Base-by-base conservation (phyloP, 2,329 filamentous ascomycete genomes). In the Ambrosiella beaveri region DNA sequence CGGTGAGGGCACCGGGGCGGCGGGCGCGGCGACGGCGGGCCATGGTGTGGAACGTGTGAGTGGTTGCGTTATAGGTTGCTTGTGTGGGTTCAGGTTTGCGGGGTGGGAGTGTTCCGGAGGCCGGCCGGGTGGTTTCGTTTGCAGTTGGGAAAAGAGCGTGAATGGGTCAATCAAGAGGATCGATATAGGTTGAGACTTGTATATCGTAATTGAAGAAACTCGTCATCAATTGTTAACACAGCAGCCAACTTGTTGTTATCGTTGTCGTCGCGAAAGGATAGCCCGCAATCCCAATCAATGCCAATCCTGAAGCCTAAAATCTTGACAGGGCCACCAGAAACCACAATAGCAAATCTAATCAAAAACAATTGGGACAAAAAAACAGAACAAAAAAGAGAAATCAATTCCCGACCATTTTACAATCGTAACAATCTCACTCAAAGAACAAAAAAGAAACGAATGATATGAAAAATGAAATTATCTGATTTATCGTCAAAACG, bases 1-100 rank as follows among this genome's bases (percentile, higher is more conserved):
- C 79, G 57, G 76, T 71, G 45, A 81, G 73, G 63, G 79, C 79
- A 68, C 80, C 79, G 52, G 79, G 71, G 65, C 79, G 76, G 56
- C 78, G 79, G 57, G 79, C 77, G 64, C 76, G 75, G 61, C 78
- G 73, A 60, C 78, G 72, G 61, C 78, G 76, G 47, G 78, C 68
- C 79, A 81, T 79, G n/a, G 36, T 63, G 12, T 27, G 2, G 56
- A 35, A 6, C 40, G 35, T 41, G n/a, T 54, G 52, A 2, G 7
- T 51, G 47, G 3, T 15, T 27, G 19, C 19, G 17, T 35, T 37
- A n/a, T 12, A 11, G 50, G 12, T 35, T 12, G 15, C 47, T 27
- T 53, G 4, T 13, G 19, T 13, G 44, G 44, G 27, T 19, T 12
- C 12, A 12, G 15, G 27, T 53, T 36, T n/a, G 17, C 27, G 27